Evolutionary conservation across 2,329 filamentous ascomycete species (phyloP), one percentile per base, ranked within the genome.

Genomic region (Sclerotinia spermophila): DNA sequence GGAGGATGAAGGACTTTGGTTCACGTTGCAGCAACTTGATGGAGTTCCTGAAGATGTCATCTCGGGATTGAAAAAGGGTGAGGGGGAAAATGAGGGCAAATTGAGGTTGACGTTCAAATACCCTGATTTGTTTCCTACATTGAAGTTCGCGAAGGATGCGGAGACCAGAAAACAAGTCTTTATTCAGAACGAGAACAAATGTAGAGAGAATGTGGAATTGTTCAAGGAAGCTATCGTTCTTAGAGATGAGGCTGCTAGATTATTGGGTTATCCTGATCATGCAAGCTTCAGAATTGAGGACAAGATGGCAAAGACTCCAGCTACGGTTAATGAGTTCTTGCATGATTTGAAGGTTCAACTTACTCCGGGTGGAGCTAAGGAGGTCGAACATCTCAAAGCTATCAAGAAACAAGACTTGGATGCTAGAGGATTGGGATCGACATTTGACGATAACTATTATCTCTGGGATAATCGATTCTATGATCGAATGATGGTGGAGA

Each of bases 401-500:
- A 83, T 94, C 75, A 96, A 96, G 85, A 89, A 91, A 81, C 83
- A 86, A 69, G 90, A 94, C 74, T 84, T 87, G 68, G 85, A 88
- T 76, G 83, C 85, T 30, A 85, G 89, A 38, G 86, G 86, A 13
- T 76, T 89, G 11, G 78, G 79, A 10, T 78, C 81, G 60, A 81
- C 84, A 4, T 85, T 86, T 68, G 90, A 92, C 75, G 88, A 86
- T 64, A 88, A 89, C 75, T 93, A 94, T 80, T 95, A 92, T 80
- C 86, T 94, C 55, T 96, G 93, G 92, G 92, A 96, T 75, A 86
- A 92, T 78, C 85, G 91, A 56, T 96, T 89, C 81, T 96, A 95
- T 80, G 90, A 93, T 75, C 89, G 91, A 10, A 83, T 94, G 78
- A 90, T 94, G 87, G 87, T 94, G 53, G 91, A 95, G 82, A 87